phyloP scores from a whole-genome alignment of 2,329 filamentous ascomycete species.

The Arachnomyces sp. region DNA sequence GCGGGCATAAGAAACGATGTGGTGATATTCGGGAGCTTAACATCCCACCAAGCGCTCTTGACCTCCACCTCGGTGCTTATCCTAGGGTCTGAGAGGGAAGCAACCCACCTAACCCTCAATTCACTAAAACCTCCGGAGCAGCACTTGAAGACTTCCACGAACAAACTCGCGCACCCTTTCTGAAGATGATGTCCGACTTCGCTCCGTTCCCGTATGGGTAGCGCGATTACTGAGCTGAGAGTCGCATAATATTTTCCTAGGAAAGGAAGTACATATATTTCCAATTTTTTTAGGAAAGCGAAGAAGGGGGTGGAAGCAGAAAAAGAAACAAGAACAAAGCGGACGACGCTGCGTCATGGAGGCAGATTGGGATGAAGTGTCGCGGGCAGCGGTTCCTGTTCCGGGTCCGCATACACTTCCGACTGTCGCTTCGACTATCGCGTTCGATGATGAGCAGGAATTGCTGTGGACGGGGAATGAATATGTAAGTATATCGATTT shows the following conservation, averaged over 20 bases:
- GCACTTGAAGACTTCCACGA: too few relatives aligned
- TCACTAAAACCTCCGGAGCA: too few relatives aligned
- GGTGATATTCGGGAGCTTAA: too few relatives aligned
- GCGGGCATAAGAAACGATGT: too few relatives aligned
- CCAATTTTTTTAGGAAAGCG: not conserved
- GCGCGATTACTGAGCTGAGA: not conserved
- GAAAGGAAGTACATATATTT: constrained; percentile 4
- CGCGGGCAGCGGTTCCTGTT: constrained; percentile 72
- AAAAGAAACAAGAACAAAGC: not conserved
- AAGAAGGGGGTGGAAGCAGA: not conserved
- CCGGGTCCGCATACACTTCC: constrained; percentile 63
- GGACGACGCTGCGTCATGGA: constrained; percentile 29
- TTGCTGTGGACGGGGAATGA: constrained; percentile 90
- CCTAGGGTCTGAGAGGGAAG: too few relatives aligned
- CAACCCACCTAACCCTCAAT: too few relatives aligned
- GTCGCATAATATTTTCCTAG: too few relatives aligned
- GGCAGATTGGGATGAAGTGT: constrained; percentile 56
- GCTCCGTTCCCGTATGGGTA: constrained; percentile 22
- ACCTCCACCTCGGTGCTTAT: too few relatives aligned
- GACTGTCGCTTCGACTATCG: constrained; percentile 68
- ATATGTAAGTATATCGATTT: constrained; percentile 53
- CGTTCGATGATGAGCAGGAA: constrained; percentile 84
- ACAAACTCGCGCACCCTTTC: too few relatives aligned
- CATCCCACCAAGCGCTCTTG: too few relatives aligned
- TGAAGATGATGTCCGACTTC: constrained; percentile 27